Evolutionary conservation across 768 basidiomycete genomes (phyloP), one percentile per base, ranked within the genome.

Genomic region (Tylopilus cervinicoccineus): DNA sequence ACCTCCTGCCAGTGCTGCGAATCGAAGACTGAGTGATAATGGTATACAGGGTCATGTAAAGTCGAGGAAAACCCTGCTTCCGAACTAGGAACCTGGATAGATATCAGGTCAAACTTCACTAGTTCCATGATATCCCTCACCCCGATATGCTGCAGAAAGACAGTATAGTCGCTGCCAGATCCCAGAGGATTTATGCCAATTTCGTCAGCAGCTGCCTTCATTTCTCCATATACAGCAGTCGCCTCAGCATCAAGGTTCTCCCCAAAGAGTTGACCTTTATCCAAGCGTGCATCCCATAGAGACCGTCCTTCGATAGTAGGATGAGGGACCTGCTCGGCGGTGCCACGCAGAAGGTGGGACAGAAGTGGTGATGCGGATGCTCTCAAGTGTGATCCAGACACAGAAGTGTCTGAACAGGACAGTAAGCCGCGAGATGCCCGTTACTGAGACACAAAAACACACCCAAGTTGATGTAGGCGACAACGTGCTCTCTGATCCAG

Each of bases 131-230:
- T 20, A 31, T 26, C 27, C 9, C 79, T 68, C 46, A 87, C 78
- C 2, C 86, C 86, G 43, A 83, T 72, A 34, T 83, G 74, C 65
- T 97, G 91, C 58, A 98, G 69, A 72, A 97, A 96, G 10, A 91
- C 86, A 0, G 94, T 96, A 56, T 77, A 97, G 66, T 97, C 95
- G 49, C 88, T 91, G 22, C 91, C 91, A 43, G 84, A 88, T 33
- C 91, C 91, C n/a, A 93, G 70, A 14, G 88, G 77, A 0, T 34
- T 32, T 29, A 93, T 66, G 17, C 75, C 77, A 3, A 67, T 59
- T 10, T 70, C 63, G 23, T 69, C 61, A 24, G 64, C 62, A 4
- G 63, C 53, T 2, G 58, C 60, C 36, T 49, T 36, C 39, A 37
- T 52, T 43, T 63, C 61, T 38, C 67, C 45, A 38, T 68, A 54